Conservation (phyloP, 2,329 filamentous ascomycete species). For the Aspergillus vadensis region DNA sequence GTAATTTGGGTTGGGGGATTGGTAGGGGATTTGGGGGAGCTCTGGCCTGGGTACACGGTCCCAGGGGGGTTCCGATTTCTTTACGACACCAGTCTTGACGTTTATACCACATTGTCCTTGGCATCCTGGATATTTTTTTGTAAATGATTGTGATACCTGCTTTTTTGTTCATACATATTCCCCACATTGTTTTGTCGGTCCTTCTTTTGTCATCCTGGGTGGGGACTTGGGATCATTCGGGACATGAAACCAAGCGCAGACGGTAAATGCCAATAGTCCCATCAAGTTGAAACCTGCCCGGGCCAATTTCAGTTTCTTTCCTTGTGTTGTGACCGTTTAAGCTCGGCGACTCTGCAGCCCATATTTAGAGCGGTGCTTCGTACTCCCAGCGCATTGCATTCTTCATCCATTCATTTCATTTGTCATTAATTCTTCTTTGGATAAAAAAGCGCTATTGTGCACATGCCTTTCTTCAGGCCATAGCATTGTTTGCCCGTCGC, state of each 20-base stretch:
- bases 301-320: not conserved
- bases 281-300: too few species aligned
- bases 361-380: too few species aligned
- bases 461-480: too few species aligned
- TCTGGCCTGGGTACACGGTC: not conserved
- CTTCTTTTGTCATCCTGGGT: not conserved
- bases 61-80: slow-evolving; percentile 3
- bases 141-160: slow-evolving; percentile 22
- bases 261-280: not conserved
- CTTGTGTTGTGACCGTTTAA: not conserved
- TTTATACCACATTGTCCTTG: slow-evolving; percentile 20
- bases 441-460: too few species aligned
- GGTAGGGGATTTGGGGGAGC: not conserved
- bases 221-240: not conserved
- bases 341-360: not conserved
- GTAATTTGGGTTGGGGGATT: slow-evolving; percentile 14
- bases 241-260: too few species aligned
- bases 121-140: slow-evolving; percentile 15
- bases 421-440: too few species aligned
- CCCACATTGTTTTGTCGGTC: slow-evolving; percentile 14
- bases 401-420: too few species aligned
- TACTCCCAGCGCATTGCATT: too few species aligned
- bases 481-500: not conserved
- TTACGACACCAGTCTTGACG: slow-evolving; percentile 19
- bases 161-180: slow-evolving; percentile 17